A percentile compares a stretch with the other conserved stretches of the same genome.
Conservation (phyloP, 768 basidiomycete species). For the Mycena galericulata region DNA sequence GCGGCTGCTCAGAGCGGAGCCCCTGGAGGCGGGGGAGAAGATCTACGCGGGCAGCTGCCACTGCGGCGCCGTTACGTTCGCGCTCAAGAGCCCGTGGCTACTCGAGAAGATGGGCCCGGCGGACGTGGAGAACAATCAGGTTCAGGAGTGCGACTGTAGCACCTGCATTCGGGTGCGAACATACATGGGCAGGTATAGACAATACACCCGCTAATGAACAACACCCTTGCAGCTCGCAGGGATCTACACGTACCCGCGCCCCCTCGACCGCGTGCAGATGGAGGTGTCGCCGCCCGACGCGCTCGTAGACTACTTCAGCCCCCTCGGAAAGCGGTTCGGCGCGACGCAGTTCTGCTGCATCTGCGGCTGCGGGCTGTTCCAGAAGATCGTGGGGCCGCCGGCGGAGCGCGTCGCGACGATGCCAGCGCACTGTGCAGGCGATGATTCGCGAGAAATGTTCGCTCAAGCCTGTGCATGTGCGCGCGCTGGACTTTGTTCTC, state of each 20-base stretch:
- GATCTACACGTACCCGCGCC: constrained; percentile 34
- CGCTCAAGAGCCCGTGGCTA: constrained; percentile 29
- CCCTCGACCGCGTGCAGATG: constrained; percentile 25
- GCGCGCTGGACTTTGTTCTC: constrained; percentile 33
- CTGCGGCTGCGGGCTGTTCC: constrained; percentile 27
- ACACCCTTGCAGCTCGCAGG: constrained; percentile 20
- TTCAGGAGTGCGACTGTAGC: constrained; percentile 32
- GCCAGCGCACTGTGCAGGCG: constrained; percentile 29
- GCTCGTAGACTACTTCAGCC: constrained; percentile 29
- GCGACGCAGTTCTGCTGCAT: constrained; percentile 29
- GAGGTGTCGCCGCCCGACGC: constrained; percentile 23
- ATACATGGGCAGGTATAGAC: no score
- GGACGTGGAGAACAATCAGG: constrained; percentile 25
- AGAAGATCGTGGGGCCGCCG: constrained; percentile 32
- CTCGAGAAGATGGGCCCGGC: constrained; percentile 28
- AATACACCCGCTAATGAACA: background rate
- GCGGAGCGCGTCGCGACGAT: constrained; percentile 23
- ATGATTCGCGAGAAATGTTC: constrained; percentile 25
- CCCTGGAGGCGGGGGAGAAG: constrained; percentile 30
- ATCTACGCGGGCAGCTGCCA: constrained; percentile 36
- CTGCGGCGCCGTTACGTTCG: constrained; percentile 34
- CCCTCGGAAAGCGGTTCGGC: constrained; percentile 26
- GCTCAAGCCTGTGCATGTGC: constrained; percentile 27
- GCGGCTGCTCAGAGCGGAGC: constrained; percentile 11
- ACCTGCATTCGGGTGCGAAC: constrained; percentile 33